These are phyloP conservation scores for Brasilioporus rufonigricans DNA, from an alignment of 768 basidiomycete species.

Conservation along the genomic window DNA sequence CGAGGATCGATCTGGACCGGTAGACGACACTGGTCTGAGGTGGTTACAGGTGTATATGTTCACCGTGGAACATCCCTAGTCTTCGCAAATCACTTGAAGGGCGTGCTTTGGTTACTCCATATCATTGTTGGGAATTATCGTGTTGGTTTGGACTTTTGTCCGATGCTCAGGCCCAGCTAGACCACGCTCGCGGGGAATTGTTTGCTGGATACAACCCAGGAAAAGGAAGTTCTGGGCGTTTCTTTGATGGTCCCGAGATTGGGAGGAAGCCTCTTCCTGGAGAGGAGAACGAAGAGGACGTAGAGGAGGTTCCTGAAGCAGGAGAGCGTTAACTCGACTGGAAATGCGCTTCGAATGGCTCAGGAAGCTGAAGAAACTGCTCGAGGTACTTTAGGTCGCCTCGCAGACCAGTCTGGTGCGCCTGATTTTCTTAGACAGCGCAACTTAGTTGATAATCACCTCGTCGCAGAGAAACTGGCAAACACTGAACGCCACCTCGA, in stretches of 20 bases:
- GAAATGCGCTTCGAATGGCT: conserved; percentile 91
- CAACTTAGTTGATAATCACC: not conserved
- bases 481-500: conserved; percentile 96
- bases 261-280: conserved; percentile 51
- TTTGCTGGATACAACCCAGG: conserved; percentile 72
- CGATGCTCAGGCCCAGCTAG: conserved; percentile 45
- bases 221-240: conserved; percentile 58
- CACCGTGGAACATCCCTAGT: too few species aligned
- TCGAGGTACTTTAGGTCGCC: conserved; percentile 71
- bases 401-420: conserved; percentile 93
- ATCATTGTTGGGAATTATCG: too few species aligned
- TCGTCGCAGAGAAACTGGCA: conserved; percentile 69
- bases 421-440: not conserved
- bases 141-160: too few species aligned
- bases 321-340: conserved; percentile 82
- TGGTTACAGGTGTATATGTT: too few species aligned
- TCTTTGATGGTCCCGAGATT: conserved; percentile 59
- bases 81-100: too few species aligned
- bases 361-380: conserved; percentile 97
- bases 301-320: conserved; percentile 91
- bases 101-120: too few species aligned
- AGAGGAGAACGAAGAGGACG: conserved; percentile 80
- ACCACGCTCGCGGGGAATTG: conserved; percentile 68
- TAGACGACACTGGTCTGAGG: too few species aligned
- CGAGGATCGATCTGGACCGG: too few species aligned